These are phyloP conservation scores for Sequoia sempervirens DNA, from an alignment of 75 land plant genomes.

Conservation along the genomic window DNA sequence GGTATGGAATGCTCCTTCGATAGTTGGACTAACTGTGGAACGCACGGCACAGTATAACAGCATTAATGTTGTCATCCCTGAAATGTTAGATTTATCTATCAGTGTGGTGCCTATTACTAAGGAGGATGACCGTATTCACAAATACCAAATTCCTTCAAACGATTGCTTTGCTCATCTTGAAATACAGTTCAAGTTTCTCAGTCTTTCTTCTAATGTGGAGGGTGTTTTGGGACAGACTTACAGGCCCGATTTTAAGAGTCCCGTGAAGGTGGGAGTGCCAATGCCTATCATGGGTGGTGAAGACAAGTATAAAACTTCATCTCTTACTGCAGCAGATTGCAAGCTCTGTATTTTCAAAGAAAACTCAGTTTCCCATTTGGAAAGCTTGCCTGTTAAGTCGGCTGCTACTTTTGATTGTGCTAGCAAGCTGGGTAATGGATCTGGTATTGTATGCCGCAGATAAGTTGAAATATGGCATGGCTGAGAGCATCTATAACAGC, in stretches of 20 bases:
- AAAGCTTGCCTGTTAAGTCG: not conserved
- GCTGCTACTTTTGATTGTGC: not conserved
- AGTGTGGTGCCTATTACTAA: slow-evolving; percentile 23
- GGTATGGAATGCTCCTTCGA: slow-evolving; percentile 13
- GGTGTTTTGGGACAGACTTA: slow-evolving; percentile 62
- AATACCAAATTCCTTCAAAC: slow-evolving; percentile 19
- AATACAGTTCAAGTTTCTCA: slow-evolving; percentile 40
- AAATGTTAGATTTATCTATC: slow-evolving; percentile 11
- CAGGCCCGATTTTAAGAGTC: slow-evolving; percentile 44
- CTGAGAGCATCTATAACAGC: not conserved
- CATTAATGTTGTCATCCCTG: slow-evolving; percentile 10
- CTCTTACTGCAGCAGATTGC: slow-evolving; percentile 51
- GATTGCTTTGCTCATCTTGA: slow-evolving; percentile 62
- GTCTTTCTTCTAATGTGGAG: slow-evolving; percentile 33
- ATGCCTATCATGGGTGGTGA: slow-evolving; percentile 72
- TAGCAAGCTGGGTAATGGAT: not conserved
- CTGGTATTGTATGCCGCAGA: not conserved
- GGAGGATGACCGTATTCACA: slow-evolving; percentile 26
- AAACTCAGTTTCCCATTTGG: not conserved
- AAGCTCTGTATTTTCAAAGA: slow-evolving; percentile 10
- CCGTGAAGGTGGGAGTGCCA: slow-evolving; percentile 58
- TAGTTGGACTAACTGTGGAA: slow-evolving; percentile 16
- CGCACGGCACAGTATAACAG: slow-evolving; percentile 16
- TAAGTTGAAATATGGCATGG: not conserved
- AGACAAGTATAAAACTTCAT: slow-evolving; percentile 43